Conservation (phyloP, 495 filamentous ascomycete species). For the Neurospora sp. region DNA sequence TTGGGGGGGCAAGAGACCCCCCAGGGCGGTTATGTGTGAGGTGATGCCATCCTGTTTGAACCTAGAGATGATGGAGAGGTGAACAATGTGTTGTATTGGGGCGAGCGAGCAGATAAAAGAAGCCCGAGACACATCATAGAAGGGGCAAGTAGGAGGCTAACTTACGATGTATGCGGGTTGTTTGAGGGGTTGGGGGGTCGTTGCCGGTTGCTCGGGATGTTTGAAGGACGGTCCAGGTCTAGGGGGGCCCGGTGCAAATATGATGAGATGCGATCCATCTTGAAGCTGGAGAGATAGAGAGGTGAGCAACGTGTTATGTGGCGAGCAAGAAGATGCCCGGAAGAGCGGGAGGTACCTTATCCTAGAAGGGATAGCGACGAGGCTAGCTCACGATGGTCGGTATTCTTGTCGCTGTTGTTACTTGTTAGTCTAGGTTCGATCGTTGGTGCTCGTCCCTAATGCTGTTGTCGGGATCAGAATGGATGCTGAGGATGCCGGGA, state of each 20-base stretch:
- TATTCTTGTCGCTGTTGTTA: neutral
- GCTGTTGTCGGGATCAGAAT: neutral
- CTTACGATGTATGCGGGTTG: no score
- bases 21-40: no score
- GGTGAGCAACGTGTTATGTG: neutral
- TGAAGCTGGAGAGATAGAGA: neutral
- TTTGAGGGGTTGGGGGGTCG: no score
- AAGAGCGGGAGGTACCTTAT: neutral
- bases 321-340: neutral
- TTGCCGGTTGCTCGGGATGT: no score
- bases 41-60: no score
- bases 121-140: no score
- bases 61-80: no score
- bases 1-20: no score
- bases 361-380: neutral
- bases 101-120: no score
- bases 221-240: no score
- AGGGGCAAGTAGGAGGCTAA: no score
- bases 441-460: neutral
- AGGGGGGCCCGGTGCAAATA: neutral
- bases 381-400: neutral
- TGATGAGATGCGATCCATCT: neutral
- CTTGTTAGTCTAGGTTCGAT: neutral
- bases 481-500: neutral
- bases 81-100: no score